Evolutionary conservation across 371 early-diverging fungal species (phyloP).

Genomic region (Mortierella sp.): DNA sequence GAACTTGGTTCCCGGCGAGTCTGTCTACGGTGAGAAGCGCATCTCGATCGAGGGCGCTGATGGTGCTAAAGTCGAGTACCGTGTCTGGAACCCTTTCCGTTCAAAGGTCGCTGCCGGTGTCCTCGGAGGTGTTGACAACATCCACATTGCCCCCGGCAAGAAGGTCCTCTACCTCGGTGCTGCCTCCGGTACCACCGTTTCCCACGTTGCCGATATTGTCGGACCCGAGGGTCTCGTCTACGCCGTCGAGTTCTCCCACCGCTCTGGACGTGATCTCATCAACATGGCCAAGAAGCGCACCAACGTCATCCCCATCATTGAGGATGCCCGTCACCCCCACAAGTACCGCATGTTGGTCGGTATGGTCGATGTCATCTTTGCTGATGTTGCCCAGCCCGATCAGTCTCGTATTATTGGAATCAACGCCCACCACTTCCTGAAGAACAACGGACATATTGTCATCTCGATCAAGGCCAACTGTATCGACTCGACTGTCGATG

Average conservation of each 20-base stretch:
- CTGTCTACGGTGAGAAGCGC: constrained; percentile 99
- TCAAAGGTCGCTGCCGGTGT: constrained; percentile 99
- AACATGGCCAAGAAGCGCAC: constrained; percentile 99
- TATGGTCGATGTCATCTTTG: constrained; percentile 99
- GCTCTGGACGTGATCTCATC: constrained; percentile 99
- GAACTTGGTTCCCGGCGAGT: constrained; percentile 98
- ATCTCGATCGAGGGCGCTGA: constrained; percentile 94
- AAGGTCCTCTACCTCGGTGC: constrained; percentile 99
- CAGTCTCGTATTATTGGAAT: constrained; percentile 99
- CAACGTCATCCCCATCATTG: constrained; percentile 99
- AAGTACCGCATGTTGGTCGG: constrained; percentile 99
- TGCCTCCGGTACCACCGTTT: constrained; percentile 99
- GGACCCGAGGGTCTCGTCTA: constrained; percentile 99
- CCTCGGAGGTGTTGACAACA: constrained; percentile 98
- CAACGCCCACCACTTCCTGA: constrained; percentile 99
- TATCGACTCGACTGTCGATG: constrained; percentile 99
- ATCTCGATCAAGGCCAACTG: constrained; percentile 99
- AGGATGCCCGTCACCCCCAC: constrained; percentile 99
- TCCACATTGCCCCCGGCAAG: constrained; percentile 97
- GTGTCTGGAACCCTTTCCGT: constrained; percentile 99
- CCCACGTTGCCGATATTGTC: constrained; percentile 99
- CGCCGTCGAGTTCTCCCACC: constrained; percentile 99
- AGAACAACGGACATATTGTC: constrained; percentile 98
- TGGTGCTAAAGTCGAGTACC: constrained; percentile 98
- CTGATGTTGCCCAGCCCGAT: constrained; percentile 99